A percentile compares a stretch with the other conserved stretches of the same genome.
phyloP scores from a whole-genome alignment of 768 basidiomycete species.

The Holtermanniella nyarrowii region DNA sequence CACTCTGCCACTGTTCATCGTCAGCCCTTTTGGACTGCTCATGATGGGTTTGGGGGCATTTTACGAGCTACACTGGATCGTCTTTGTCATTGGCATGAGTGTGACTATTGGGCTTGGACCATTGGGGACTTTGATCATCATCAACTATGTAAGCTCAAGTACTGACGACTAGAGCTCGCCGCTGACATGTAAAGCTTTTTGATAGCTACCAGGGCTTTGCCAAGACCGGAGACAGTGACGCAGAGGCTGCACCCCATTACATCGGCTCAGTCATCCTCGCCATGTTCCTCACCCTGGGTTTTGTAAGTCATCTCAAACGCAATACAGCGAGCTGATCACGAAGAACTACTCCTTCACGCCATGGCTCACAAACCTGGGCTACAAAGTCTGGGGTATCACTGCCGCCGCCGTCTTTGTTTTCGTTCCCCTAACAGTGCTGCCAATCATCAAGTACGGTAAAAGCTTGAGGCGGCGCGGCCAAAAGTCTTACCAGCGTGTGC shows the following conservation, averaged over 20 bases:
- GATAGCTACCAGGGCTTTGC: constrained; percentile 11
- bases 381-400: constrained; percentile 10
- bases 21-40: constrained; percentile 8
- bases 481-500: constrained; percentile 1
- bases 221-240: neutral
- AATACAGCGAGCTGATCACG: too few relatives aligned
- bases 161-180: too few relatives aligned
- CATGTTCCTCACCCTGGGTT: constrained; percentile 9
- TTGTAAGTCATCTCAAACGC: too few relatives aligned
- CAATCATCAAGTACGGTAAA: constrained; percentile 10
- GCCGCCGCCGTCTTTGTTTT: constrained; percentile 4
- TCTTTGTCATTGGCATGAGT: constrained; percentile 10
- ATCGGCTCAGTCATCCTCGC: constrained; percentile 6
- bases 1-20: constrained; percentile 6
- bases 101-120: constrained; percentile 11
- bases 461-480: constrained; percentile 6
- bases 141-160: constrained; percentile 13
- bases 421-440: constrained; percentile 4
- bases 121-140: constrained; percentile 8
- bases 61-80: constrained; percentile 17
- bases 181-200: too few relatives aligned
- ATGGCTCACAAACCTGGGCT: constrained; percentile 8
- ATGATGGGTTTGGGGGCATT: constrained; percentile 20
- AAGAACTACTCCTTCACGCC: constrained; percentile 13
- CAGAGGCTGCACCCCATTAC: constrained; percentile 9